Evolutionary conservation across 2,329 filamentous ascomycete species (phyloP).

Genomic region (Exophiala phaeomuriformis): DNA sequence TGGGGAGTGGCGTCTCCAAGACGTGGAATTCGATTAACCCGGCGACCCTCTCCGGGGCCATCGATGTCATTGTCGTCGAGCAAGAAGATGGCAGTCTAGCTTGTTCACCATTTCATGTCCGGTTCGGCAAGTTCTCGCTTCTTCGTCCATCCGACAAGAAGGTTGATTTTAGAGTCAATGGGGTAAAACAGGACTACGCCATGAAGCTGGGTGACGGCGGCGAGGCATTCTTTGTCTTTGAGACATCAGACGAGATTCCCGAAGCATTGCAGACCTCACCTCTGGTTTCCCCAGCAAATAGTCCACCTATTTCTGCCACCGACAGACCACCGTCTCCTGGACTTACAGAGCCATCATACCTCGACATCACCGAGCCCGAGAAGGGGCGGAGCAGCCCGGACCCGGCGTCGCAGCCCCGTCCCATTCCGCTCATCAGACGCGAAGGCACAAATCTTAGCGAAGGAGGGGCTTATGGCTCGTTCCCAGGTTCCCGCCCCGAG

Average conservation of each 20-base stretch:
- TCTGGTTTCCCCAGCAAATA: slow-evolving; percentile 79
- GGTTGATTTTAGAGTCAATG: slow-evolving; percentile 96
- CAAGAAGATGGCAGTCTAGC: slow-evolving; percentile 78
- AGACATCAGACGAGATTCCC: slow-evolving; percentile 88
- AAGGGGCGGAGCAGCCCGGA: slow-evolving; percentile 20
- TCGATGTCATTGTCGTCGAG: slow-evolving; percentile 97
- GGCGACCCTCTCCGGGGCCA: slow-evolving; percentile 90
- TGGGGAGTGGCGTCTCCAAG: slow-evolving; percentile 92
- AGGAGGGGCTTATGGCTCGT: neutral
- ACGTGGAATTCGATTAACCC: slow-evolving; percentile 99
- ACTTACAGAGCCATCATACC: slow-evolving; percentile 45
- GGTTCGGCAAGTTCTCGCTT: slow-evolving; percentile 96
- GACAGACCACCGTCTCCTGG: slow-evolving; percentile 25
- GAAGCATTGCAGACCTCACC: slow-evolving; percentile 90
- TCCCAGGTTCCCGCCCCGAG: slow-evolving; percentile 14
- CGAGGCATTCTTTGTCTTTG: slow-evolving; percentile 98
- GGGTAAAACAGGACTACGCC: slow-evolving; percentile 79
- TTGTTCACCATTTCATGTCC: slow-evolving; percentile 96
- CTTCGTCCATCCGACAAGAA: slow-evolving; percentile 96
- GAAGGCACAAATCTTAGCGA: slow-evolving; percentile 18
- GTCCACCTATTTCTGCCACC: slow-evolving; percentile 47
- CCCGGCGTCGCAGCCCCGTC: neutral
- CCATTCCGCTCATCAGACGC: slow-evolving; percentile 16
- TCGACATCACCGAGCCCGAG: slow-evolving; percentile 37
- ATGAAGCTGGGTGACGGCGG: slow-evolving; percentile 98